phyloP scores from a whole-genome alignment of 176 grass and related monocot genomes.

The Cenchrus fungigraminus region DNA sequence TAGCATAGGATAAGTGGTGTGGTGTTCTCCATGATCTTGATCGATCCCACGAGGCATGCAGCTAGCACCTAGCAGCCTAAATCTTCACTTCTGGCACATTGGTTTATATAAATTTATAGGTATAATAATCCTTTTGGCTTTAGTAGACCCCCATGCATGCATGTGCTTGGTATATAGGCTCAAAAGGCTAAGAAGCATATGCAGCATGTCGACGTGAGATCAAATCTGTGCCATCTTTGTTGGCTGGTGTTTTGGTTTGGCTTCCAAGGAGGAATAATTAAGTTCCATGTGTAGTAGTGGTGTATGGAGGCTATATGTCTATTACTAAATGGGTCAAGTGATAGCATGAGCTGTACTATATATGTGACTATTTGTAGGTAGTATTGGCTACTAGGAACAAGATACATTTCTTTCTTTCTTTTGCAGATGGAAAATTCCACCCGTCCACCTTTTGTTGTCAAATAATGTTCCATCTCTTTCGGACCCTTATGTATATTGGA shows the following conservation, averaged over 20 bases:
- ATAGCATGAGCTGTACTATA: conserved; percentile 8
- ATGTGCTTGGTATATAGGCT: conserved; percentile 20
- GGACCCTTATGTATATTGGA: background rate
- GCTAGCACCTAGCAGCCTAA: background rate
- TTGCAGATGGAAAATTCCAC: conserved; percentile 14
- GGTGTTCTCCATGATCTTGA: conserved; percentile 29
- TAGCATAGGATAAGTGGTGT: conserved; percentile 28
- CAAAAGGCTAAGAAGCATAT: conserved; percentile 35
- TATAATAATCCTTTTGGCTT: conserved; percentile 27
- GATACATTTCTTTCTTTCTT: conserved; percentile 22
- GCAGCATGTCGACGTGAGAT: conserved; percentile 19
- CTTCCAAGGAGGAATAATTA: conserved; percentile 48
- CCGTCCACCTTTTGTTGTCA: conserved; percentile 34
- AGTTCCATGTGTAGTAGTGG: conserved; percentile 37
- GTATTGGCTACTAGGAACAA: conserved; percentile 28
- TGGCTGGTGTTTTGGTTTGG: conserved; percentile 26
- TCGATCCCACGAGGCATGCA: conserved; percentile 21
- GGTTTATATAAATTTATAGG: conserved; percentile 35
- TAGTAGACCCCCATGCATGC: conserved; percentile 25
- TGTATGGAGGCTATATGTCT: conserved; percentile 2
- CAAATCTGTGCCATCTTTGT: conserved; percentile 42
- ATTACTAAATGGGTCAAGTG: conserved; percentile 38
- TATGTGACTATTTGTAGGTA: conserved; percentile 6
- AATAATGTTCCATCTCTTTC: conserved; percentile 45
- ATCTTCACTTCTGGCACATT: conserved; percentile 29